These are phyloP conservation scores for Angophora floribunda DNA, from an alignment of 345 rosid genomes.

Conservation along the genomic window DNA sequence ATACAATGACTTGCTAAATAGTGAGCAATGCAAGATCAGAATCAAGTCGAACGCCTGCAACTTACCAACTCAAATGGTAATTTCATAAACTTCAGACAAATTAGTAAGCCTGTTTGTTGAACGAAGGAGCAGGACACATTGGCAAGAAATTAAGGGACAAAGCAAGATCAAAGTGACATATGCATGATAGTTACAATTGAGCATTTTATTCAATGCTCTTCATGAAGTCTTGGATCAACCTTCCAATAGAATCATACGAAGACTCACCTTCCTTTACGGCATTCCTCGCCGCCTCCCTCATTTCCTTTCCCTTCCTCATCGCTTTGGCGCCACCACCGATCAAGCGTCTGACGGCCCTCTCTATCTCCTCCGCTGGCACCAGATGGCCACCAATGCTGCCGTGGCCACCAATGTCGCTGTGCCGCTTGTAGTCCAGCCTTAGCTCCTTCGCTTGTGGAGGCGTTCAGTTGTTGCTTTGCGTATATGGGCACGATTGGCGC, in stretches of 20 bases:
- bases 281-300: conserved; percentile 7
- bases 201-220: background rate
- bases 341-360: conserved; percentile 7
- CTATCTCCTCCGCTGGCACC: conserved; percentile 28
- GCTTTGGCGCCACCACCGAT: conserved; percentile 10
- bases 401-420: too few relatives aligned
- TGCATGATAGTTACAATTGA: background rate
- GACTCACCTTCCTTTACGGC: conserved; percentile 21
- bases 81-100: background rate
- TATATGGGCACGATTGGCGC: conserved; percentile 31
- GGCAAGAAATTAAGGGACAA: background rate
- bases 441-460: conserved; percentile 19
- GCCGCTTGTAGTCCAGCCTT: conserved; percentile 14
- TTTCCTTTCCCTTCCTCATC: conserved; percentile 13
- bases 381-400: background rate
- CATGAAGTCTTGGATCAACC: conserved; percentile 11
- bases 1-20: too few relatives aligned
- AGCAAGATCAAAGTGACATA: background rate
- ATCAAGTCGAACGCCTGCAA: too few relatives aligned
- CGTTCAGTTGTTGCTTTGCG: conserved; percentile 48
- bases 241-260: conserved; percentile 10
- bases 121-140: background rate
- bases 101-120: background rate
- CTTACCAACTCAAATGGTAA: too few relatives aligned
- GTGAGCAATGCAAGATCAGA: too few relatives aligned